phyloP scores from a whole-genome alignment of 2,329 filamentous ascomycete species.

The Botrytis aclada region DNA sequence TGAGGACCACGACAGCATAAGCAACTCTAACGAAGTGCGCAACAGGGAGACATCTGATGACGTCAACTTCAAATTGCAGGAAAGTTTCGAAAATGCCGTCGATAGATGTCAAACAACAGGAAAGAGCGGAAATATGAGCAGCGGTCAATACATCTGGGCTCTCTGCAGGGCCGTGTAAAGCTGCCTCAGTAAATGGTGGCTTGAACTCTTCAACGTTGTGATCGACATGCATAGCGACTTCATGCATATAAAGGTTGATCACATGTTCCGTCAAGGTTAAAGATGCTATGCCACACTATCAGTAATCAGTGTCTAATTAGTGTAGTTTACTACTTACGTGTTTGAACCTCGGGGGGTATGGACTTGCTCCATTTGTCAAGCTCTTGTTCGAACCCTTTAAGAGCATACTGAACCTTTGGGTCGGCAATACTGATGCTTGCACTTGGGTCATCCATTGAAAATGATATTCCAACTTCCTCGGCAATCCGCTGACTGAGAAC shows the following conservation, averaged over 20 bases:
- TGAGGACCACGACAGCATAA: conserved; percentile 56
- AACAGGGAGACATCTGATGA: conserved; percentile 49
- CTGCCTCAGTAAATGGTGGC: conserved; percentile 37
- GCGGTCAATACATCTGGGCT: conserved; percentile 30
- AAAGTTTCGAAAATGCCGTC: conserved; percentile 54
- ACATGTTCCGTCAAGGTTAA: conserved; percentile 52
- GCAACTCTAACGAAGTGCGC: conserved; percentile 52
- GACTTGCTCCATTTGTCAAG: conserved; percentile 47
- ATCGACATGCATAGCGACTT: conserved; percentile 56
- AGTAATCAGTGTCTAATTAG: neutral
- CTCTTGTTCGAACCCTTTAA: conserved; percentile 54
- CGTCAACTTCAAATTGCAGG: conserved; percentile 45
- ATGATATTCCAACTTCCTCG: conserved; percentile 54
- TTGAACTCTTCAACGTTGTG: conserved; percentile 52
- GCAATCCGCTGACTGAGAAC: conserved; percentile 47
- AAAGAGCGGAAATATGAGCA: conserved; percentile 51
- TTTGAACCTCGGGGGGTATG: conserved; percentile 40
- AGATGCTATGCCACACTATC: conserved; percentile 39
- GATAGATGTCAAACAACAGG: conserved; percentile 50
- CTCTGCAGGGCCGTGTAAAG: conserved; percentile 25
- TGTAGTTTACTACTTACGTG: conserved; percentile 30
- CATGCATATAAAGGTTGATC: conserved; percentile 56
- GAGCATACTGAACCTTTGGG: conserved; percentile 51
- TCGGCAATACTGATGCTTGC: conserved; percentile 50
- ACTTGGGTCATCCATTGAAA: conserved; percentile 48